Conservation (phyloP, 2,329 filamentous ascomycete species). For the Trichoderma semiorbis region DNA sequence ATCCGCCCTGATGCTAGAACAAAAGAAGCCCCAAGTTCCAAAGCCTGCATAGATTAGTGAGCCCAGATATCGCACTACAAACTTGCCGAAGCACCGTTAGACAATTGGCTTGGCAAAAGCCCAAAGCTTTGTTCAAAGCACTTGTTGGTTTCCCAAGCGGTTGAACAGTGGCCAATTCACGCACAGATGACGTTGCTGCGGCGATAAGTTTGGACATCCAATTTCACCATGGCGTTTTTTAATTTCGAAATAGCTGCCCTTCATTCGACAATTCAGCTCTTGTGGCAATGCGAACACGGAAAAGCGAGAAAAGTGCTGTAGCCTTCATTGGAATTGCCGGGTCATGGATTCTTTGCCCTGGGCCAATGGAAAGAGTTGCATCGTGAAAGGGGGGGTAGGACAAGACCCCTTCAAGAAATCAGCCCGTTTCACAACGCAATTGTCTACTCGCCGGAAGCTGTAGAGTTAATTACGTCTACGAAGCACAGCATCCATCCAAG, state of each 20-base stretch:
- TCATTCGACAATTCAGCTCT: not conserved
- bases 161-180: not conserved
- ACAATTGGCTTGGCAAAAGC: not conserved
- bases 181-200: not conserved
- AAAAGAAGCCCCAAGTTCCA: not conserved
- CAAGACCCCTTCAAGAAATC: slow-evolving; percentile 9
- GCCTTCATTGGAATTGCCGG: not conserved
- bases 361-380: not conserved
- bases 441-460: not conserved
- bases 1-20: not conserved
- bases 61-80: not conserved
- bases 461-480: not conserved
- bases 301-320: not conserved
- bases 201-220: not conserved
- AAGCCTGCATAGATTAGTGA: not conserved
- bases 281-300: not conserved
- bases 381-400: not conserved
- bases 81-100: not conserved
- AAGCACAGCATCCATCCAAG: not conserved
- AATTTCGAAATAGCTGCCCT: not conserved
- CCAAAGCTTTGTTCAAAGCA: not conserved
- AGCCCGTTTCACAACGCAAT: not conserved
- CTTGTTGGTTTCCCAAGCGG: not conserved
- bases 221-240: not conserved
- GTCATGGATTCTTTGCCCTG: not conserved